Conservation (phyloP, 805 yeast species). For the Yarrowia bubula region DNA sequence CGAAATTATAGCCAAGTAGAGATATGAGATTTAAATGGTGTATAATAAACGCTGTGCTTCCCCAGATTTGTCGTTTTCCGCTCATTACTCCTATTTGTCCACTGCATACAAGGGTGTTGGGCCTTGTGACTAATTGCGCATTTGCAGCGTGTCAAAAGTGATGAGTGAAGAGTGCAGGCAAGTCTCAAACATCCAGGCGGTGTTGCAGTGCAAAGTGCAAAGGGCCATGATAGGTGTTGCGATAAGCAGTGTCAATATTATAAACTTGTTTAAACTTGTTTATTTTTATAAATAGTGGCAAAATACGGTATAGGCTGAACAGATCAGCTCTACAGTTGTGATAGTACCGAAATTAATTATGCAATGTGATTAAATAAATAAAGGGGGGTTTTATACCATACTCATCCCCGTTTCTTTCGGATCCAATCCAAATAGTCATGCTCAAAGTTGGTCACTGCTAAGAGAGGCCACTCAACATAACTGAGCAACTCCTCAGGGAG, state of each 20-base stretch:
- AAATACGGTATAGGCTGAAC: too few relatives aligned
- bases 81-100: neutral
- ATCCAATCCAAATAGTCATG: neutral
- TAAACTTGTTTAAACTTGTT: too few relatives aligned
- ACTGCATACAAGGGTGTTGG: neutral
- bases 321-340: too few relatives aligned
- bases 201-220: too few relatives aligned
- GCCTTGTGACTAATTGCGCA: constrained; percentile 9
- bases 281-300: too few relatives aligned
- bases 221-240: too few relatives aligned
- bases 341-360: too few relatives aligned
- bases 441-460: neutral
- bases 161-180: neutral
- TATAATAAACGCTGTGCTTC: too few relatives aligned
- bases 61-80: too few relatives aligned
- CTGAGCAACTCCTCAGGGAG: neutral
- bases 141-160: neutral
- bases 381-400: neutral
- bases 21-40: too few relatives aligned
- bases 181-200: neutral
- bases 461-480: neutral
- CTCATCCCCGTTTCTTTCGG: neutral
- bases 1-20: too few relatives aligned
- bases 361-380: neutral
- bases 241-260: too few relatives aligned